Evolutionary conservation across 106 monocot genomes (phyloP).

Genomic region (Dioscorea zingiberensis): DNA sequence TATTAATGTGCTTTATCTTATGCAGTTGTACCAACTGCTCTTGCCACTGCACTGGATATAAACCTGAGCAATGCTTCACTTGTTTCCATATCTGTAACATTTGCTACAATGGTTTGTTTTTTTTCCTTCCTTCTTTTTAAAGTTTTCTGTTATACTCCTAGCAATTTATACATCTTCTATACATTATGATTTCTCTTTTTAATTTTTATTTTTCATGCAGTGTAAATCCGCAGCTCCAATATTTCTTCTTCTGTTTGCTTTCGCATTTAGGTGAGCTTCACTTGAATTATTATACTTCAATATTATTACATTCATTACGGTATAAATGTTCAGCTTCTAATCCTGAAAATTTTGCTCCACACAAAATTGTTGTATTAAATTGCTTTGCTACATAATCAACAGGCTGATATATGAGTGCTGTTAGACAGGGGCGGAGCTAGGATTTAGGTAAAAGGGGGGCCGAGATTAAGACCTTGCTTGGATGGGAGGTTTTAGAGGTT

Average conservation of each 20-base stretch:
- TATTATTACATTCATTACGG: not conserved
- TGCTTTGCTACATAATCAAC: no score
- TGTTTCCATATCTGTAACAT: constrained; percentile 91
- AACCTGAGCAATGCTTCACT: constrained; percentile 94
- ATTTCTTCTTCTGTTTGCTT: constrained; percentile 93
- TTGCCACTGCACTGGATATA: constrained; percentile 84
- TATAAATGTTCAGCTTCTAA: no score
- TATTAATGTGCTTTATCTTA: constrained; percentile 8
- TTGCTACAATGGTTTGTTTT: constrained; percentile 88
- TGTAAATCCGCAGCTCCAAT: constrained; percentile 97
- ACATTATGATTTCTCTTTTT: not conserved
- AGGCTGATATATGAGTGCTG: no score
- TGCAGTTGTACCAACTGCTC: constrained; percentile 83
- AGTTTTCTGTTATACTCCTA: constrained; percentile 2
- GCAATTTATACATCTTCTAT: not conserved
- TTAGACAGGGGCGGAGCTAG: no score
- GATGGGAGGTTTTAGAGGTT: no score
- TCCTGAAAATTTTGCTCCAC: no score
- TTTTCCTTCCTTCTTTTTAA: not conserved
- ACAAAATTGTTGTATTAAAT: no score
- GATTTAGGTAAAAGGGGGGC: no score
- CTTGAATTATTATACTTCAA: not conserved
- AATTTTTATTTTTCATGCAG: constrained; percentile 40
- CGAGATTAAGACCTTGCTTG: no score
- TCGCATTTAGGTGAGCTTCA: constrained; percentile 78